These are phyloP conservation scores for Leishmania guyanensis DNA, from an alignment of 208 protist species.

Conservation along the genomic window DNA sequence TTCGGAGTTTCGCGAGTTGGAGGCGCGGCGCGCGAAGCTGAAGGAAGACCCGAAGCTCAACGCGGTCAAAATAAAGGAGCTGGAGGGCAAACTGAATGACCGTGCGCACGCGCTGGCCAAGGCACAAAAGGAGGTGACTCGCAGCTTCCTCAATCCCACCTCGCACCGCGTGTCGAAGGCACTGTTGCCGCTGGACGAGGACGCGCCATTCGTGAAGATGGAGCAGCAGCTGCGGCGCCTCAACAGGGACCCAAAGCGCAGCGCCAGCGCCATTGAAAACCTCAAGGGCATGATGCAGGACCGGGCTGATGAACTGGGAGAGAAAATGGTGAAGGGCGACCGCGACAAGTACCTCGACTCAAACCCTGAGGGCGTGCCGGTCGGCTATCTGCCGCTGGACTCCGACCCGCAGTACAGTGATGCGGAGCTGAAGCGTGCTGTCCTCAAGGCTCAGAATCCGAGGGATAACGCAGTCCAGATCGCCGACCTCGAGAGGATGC, in stretches of 20 bases:
- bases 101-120: slow-evolving; percentile 68
- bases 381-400: slow-evolving; percentile 66
- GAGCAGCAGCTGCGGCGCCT: slow-evolving; percentile 66
- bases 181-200: slow-evolving; percentile 70
- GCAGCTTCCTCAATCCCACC: slow-evolving; percentile 58
- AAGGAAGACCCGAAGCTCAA: slow-evolving; percentile 66
- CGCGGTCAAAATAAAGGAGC: slow-evolving; percentile 38
- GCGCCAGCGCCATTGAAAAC: slow-evolving; percentile 59
- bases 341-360: slow-evolving; percentile 70
- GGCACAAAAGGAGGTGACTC: slow-evolving; percentile 55
- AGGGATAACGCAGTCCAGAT: slow-evolving; percentile 52
- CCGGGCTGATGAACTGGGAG: slow-evolving; percentile 62
- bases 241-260: slow-evolving; percentile 56
- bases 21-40: slow-evolving; percentile 67
- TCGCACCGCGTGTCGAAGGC: slow-evolving; percentile 58
- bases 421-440: slow-evolving; percentile 72
- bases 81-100: slow-evolving; percentile 79
- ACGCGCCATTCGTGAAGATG: slow-evolving; percentile 67
- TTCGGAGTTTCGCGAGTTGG: slow-evolving; percentile 52
- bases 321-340: slow-evolving; percentile 63
- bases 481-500: slow-evolving; percentile 52
- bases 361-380: slow-evolving; percentile 54
- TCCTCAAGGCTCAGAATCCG: slow-evolving; percentile 53
- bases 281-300: slow-evolving; percentile 81
- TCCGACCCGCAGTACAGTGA: slow-evolving; percentile 54